phyloP scores from a whole-genome alignment of 1,139 yeast genomes.

The Hemisphaericaspora xylanilytica region DNA sequence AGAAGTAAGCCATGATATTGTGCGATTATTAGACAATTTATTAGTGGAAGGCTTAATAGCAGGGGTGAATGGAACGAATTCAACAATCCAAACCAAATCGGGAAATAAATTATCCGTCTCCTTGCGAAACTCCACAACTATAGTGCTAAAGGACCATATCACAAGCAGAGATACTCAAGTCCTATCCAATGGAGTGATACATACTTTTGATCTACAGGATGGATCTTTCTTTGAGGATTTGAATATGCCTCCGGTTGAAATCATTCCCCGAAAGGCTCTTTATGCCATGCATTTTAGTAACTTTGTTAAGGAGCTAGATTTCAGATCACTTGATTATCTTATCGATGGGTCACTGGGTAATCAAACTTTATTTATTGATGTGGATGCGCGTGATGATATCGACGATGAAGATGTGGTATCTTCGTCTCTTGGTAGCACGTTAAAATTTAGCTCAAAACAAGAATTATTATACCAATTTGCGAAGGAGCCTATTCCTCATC shows the following conservation, averaged over 20 bases:
- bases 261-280: slow-evolving; percentile 72
- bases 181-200: slow-evolving; percentile 60
- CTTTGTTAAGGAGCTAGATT: slow-evolving; percentile 68
- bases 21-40: slow-evolving; percentile 25
- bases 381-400: slow-evolving; percentile 40
- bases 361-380: slow-evolving; percentile 60
- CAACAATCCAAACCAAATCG: slow-evolving; percentile 8
- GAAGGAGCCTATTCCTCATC: slow-evolving; percentile 37
- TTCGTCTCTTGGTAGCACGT: background rate
- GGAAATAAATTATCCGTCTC: slow-evolving; percentile 7
- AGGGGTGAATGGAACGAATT: slow-evolving; percentile 33
- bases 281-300: slow-evolving; percentile 66
- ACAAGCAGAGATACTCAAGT: slow-evolving; percentile 38
- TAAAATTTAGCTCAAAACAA: slow-evolving; percentile 35
- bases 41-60: slow-evolving; percentile 28
- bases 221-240: slow-evolving; percentile 31
- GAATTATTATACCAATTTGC: slow-evolving; percentile 65
- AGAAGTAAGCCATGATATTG: slow-evolving; percentile 32
- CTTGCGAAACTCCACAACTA: slow-evolving; percentile 6
- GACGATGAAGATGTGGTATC: slow-evolving; percentile 22
- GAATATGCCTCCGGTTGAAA: slow-evolving; percentile 29
- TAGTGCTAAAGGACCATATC: slow-evolving; percentile 17
- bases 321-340: slow-evolving; percentile 56
- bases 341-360: slow-evolving; percentile 51
- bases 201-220: slow-evolving; percentile 43